Evolutionary conservation across 768 basidiomycete genomes (phyloP).

Genomic region (Baorangia bicolor): DNA sequence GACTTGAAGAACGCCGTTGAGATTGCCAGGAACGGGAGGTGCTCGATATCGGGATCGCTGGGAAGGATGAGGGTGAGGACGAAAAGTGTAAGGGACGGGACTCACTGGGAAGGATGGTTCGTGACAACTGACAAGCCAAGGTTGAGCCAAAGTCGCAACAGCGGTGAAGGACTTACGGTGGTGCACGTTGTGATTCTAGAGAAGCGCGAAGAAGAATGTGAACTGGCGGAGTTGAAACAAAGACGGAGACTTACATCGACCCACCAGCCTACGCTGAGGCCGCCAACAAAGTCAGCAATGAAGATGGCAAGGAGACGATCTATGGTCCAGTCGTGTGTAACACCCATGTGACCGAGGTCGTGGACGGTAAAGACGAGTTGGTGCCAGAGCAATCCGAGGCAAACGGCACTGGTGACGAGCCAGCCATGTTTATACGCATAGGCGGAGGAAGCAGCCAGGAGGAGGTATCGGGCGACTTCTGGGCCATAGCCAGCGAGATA

Average conservation of each 20-base stretch:
- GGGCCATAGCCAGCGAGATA: conserved; percentile 88
- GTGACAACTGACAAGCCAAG: conserved; percentile 67
- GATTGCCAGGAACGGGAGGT: conserved; percentile 94
- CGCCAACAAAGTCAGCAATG: conserved; percentile 86
- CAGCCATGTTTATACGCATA: conserved; percentile 62
- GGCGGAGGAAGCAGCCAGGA: conserved; percentile 59
- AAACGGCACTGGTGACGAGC: conserved; percentile 73
- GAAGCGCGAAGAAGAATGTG: conserved; percentile 1
- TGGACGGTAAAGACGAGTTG: conserved; percentile 91
- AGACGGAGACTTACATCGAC: conserved; percentile 71
- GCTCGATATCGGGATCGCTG: conserved; percentile 83
- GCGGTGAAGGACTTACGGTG: conserved; percentile 63
- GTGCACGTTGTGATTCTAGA: conserved; percentile 91
- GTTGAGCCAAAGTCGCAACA: conserved; percentile 1
- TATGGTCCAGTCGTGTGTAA: conserved; percentile 81
- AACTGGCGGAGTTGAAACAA: background rate
- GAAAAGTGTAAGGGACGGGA: conserved; percentile 1
- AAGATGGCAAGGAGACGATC: conserved; percentile 80
- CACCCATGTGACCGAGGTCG: conserved; percentile 93
- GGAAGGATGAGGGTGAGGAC: conserved; percentile 8
- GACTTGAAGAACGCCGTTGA: conserved; percentile 82
- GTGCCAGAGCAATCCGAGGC: conserved; percentile 91
- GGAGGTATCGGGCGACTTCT: conserved; percentile 75
- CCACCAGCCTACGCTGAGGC: conserved; percentile 98
- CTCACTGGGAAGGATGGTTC: conserved; percentile 95